These are phyloP conservation scores for Lindgomyces ingoldianus DNA, from an alignment of 495 filamentous ascomycete genomes.

Conservation along the genomic window DNA sequence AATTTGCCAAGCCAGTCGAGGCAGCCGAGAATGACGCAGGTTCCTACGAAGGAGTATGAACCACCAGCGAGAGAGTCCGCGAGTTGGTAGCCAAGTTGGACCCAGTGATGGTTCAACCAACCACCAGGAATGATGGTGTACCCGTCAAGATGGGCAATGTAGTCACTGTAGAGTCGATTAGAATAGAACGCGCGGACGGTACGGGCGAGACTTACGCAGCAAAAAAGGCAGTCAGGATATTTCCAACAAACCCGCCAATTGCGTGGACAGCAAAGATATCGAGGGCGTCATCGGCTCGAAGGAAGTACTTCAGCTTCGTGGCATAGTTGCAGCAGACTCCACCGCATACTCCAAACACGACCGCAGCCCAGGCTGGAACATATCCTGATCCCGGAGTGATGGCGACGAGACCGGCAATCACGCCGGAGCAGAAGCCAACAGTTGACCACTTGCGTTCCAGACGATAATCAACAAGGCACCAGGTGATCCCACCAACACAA, in stretches of 20 bases:
- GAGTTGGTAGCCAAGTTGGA: constrained; percentile 85
- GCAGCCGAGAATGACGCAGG: constrained; percentile 70
- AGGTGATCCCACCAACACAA: constrained; percentile 88
- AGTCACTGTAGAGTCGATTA: constrained; percentile 57
- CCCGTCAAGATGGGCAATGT: constrained; percentile 88
- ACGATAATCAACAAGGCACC: constrained; percentile 93
- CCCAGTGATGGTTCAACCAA: constrained; percentile 88
- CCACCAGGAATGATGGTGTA: constrained; percentile 70
- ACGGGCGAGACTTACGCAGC: constrained; percentile 65
- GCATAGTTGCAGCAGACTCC: constrained; percentile 89
- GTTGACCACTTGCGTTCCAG: constrained; percentile 96
- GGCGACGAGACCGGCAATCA: constrained; percentile 86
- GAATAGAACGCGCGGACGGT: background rate
- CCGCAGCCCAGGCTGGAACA: constrained; percentile 90
- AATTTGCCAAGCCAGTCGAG: constrained; percentile 74
- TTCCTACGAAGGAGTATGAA: constrained; percentile 82
- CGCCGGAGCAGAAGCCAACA: constrained; percentile 94
- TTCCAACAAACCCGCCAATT: constrained; percentile 85
- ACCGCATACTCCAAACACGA: constrained; percentile 83
- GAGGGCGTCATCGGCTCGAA: constrained; percentile 83
- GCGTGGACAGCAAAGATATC: constrained; percentile 95
- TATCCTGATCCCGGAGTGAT: constrained; percentile 92
- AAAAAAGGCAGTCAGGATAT: constrained; percentile 87
- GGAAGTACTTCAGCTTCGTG: constrained; percentile 91
- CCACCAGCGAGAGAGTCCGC: constrained; percentile 83